These are phyloP conservation scores for Mycena haematopus DNA, from an alignment of 768 basidiomycete genomes.

Conservation along the genomic window DNA sequence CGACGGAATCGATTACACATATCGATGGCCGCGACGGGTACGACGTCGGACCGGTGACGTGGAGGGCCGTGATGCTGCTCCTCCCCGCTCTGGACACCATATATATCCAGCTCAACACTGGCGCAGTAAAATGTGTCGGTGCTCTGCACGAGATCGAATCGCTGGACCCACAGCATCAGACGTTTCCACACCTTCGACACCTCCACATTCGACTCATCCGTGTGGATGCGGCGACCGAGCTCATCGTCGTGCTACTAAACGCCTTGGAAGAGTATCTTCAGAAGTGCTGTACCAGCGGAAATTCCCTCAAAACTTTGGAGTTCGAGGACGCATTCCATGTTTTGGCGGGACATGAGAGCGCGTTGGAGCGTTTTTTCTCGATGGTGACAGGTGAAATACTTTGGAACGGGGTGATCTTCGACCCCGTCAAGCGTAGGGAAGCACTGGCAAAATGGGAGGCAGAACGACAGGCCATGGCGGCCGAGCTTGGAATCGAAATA, in stretches of 20 bases:
- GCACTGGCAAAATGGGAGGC: neutral
- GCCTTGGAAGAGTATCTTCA: neutral
- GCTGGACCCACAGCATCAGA: neutral
- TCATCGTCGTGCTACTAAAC: neutral
- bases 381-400: neutral
- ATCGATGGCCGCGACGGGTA: neutral
- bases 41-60: neutral
- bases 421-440: neutral
- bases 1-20: constrained; percentile 8
- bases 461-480: neutral
- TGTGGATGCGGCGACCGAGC: neutral
- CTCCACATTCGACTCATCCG: neutral
- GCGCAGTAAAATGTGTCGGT: neutral
- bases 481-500: neutral
- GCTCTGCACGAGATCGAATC: neutral
- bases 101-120: neutral
- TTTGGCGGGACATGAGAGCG: neutral
- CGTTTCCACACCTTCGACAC: neutral
- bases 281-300: neutral
- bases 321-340: neutral
- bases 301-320: neutral
- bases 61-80: neutral
- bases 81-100: constrained; percentile 14
- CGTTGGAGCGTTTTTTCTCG: neutral
- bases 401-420: neutral